A percentile compares a stretch with the other conserved stretches of the same genome.
Evolutionary conservation across 345 rosid species (phyloP).

Genomic region (Salix brachista): DNA sequence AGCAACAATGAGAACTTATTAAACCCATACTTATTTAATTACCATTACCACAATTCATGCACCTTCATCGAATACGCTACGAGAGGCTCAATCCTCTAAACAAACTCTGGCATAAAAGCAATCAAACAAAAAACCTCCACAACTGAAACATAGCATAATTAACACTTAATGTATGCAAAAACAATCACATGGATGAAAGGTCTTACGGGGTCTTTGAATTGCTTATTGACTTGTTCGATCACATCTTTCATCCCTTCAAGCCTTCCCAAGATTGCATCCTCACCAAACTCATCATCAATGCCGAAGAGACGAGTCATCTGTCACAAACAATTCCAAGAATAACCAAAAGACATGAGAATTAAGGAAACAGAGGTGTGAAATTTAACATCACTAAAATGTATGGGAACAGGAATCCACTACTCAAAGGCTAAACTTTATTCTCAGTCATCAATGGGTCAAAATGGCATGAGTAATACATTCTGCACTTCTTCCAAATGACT

Average conservation of each 20-base stretch:
- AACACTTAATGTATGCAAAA: background rate
- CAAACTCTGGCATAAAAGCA: background rate
- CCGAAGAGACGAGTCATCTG: constrained; percentile 92
- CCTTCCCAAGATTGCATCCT: constrained; percentile 94
- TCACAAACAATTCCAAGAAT: constrained; percentile 18
- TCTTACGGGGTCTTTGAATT: constrained; percentile 93
- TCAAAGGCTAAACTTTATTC: background rate
- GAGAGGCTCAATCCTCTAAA: background rate
- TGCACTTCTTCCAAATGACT: background rate
- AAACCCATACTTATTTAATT: background rate
- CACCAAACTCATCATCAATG: constrained; percentile 85
- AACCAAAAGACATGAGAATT: background rate
- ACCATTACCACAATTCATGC: background rate
- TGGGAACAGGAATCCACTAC: background rate
- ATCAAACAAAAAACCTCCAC: background rate
- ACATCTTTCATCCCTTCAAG: constrained; percentile 98
- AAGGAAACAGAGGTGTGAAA: background rate
- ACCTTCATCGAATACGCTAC: background rate
- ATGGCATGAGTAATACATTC: background rate
- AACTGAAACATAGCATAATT: background rate
- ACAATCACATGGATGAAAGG: constrained; percentile 3
- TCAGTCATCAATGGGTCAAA: background rate
- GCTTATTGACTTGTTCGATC: constrained; percentile 92
- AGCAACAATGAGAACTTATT: background rate
- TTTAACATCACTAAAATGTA: background rate